Percentiles rank a stretch among this genome's conserved stretches.
phyloP scores from a whole-genome alignment of 306 rosid genomes.

The Corylus americana region DNA sequence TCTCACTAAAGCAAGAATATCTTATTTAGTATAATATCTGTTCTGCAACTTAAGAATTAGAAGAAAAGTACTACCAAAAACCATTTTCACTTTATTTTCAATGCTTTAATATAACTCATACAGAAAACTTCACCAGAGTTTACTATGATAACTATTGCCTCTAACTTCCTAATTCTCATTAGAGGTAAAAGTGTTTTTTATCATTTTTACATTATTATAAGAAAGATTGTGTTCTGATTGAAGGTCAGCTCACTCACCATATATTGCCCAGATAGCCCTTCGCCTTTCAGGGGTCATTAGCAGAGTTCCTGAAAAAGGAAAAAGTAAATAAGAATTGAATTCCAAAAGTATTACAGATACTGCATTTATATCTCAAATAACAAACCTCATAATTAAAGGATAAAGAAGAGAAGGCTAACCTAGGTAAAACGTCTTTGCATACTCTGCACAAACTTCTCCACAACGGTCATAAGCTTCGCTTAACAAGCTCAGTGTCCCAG shows the following conservation, averaged over 20 bases:
- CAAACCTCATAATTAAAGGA: slow-evolving; percentile 28
- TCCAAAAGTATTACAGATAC: slow-evolving; percentile 6
- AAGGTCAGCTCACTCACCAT: slow-evolving; percentile 56
- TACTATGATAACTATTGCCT: slow-evolving; percentile 7
- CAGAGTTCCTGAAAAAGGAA: slow-evolving; percentile 59
- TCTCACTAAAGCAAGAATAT: neutral
- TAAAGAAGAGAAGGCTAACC: slow-evolving; percentile 55
- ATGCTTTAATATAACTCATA: slow-evolving; percentile 5
- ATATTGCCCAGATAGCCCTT: slow-evolving; percentile 90
- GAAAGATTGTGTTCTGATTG: slow-evolving; percentile 17
- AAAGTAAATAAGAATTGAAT: slow-evolving; percentile 23
- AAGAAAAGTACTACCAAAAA: neutral
- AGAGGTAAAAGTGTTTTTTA: slow-evolving; percentile 4
- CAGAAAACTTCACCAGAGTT: neutral
- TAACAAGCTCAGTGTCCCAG: slow-evolving; percentile 62
- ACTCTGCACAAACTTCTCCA: slow-evolving; percentile 61
- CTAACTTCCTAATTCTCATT: neutral
- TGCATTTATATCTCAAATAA: slow-evolving; percentile 12
- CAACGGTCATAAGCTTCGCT: slow-evolving; percentile 64
- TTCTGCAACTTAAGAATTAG: neutral
- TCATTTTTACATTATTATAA: neutral
- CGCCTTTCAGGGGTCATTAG: slow-evolving; percentile 82
- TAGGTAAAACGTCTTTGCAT: slow-evolving; percentile 62
- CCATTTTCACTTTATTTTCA: slow-evolving; percentile 1
- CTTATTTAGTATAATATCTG: neutral